Base-by-base conservation (phyloP, 176 grass and related monocot genomes). In the Phoenix roebelenii region DNA sequence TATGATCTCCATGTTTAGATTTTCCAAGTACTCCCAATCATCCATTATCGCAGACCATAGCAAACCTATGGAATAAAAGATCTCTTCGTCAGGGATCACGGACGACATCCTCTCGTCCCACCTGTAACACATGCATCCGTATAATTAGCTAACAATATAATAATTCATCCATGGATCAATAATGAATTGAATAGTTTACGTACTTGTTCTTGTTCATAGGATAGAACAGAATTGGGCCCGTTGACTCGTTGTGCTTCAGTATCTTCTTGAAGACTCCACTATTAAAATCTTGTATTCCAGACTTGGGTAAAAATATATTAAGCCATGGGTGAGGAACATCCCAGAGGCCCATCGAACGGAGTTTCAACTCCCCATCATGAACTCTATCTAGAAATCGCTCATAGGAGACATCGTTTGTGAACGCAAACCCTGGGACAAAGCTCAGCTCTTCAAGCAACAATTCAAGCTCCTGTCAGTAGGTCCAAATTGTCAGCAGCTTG, bases 311-410 rank as follows among this genome's bases (percentile, higher is more conserved):
- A 69, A 88, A 93, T 58, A 93, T 52, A 63, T 93, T 93, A 12
- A 93, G 74, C 89, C 89, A 93, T 3, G 88, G 88, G 61, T 93
- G 88, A 3, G 88, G 83, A 23, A 92, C 80, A 50, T 87, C 61
- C 88, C 88, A 92, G 0, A 50, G 72, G 0, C 88, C 80, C 32
- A 22, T n/a, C 30, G 23, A 20, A 5, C 88, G 88, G 66, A 87
- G 88, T 54, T 30, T 61, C 35, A 61, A 22, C 77, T 92, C 88
- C 54, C 80, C 83, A 7, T 52, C 70, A 18, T 30, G 66, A 3
- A 84, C 80, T 2, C 88, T 70, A 49, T 92, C 83, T 0, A 92
- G 83, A 68, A 92, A 92, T 26, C 59, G 65, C 24, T 57, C 57
- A 51, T 87, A 87, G 5, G 83, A 69, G 14, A 92, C 72, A 64